Evolutionary conservation across 164 flowering plant species (phyloP).

Genomic region (Macadamia integrifolia): DNA sequence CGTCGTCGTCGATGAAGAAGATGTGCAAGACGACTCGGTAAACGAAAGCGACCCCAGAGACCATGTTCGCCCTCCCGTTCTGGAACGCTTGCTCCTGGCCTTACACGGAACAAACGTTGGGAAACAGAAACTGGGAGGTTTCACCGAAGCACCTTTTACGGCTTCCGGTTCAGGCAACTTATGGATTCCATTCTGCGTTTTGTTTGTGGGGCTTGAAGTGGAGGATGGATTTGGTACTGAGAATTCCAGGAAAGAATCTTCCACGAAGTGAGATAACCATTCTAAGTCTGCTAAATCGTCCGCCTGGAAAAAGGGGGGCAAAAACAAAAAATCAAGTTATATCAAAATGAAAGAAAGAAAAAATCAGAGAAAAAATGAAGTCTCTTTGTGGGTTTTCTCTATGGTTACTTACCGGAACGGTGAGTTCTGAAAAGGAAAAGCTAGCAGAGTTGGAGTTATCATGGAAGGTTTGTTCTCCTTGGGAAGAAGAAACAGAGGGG

Average conservation of each 20-base stretch:
- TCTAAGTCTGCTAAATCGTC: slow-evolving; percentile 71
- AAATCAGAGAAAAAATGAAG: background rate
- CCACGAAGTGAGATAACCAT: slow-evolving; percentile 74
- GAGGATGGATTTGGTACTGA: slow-evolving; percentile 24
- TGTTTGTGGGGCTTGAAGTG: background rate
- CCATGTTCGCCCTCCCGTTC: slow-evolving; percentile 32
- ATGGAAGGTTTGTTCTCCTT: slow-evolving; percentile 13
- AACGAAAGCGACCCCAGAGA: slow-evolving; percentile 14
- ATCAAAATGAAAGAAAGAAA: background rate
- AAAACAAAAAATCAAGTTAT: background rate
- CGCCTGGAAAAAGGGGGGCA: slow-evolving; percentile 21
- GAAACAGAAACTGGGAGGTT: slow-evolving; percentile 17
- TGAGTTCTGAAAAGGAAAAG: slow-evolving; percentile 25
- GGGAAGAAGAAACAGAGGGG: slow-evolving; percentile 31
- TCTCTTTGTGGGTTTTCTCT: background rate
- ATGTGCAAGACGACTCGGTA: slow-evolving; percentile 25
- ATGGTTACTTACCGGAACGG: slow-evolving; percentile 43
- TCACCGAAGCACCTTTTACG: background rate
- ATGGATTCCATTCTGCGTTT: background rate
- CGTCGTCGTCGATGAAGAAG: slow-evolving; percentile 35
- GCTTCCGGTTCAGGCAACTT: background rate
- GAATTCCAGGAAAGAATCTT: slow-evolving; percentile 53
- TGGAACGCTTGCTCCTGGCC: slow-evolving; percentile 52
- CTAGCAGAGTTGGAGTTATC: slow-evolving; percentile 21
- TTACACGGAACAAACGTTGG: slow-evolving; percentile 35